Evolutionary conservation across 495 filamentous ascomycete species (phyloP), one percentile per base, ranked within the genome.

Genomic region (Aspergillus coremiiformis): DNA sequence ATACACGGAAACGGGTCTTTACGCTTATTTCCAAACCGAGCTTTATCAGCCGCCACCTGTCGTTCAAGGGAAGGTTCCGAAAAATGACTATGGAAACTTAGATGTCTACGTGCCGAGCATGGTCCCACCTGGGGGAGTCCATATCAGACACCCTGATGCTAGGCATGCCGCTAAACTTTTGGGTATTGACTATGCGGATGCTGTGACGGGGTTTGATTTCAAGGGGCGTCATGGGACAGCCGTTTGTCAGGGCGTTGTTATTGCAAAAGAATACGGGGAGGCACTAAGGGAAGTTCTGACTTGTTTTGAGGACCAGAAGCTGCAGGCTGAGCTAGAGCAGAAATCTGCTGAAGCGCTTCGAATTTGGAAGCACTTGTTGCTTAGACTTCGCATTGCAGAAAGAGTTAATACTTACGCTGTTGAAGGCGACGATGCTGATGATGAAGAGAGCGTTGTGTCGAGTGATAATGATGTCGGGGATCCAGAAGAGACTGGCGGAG

Each of bases 81-180:
- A 84, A 54, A 99, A 99, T 57, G 76, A 71, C 8, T 99, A 83
- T 60, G 88, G 87, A 0, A 99, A 99, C 57, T 60, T 97, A 37
- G 93, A 97, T 62, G 60, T 97, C 21, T 97, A 92, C 62, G 88
- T 93, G 9, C 86, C 91, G 1, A 89, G 82, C 54, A 99, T 99
- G 93, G 74, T 96, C 7, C 93, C 93, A 0, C 65, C 75, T 12
- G 94, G 93, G 12, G 93, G 84, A 1, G 74, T 77, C 32, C 88
- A 99, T 63, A 72, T 90, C 46, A 70, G 64, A 41, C 77, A 85
- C 58, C 75, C 82, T 22, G 75, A 84, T 29, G 84, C 87, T n/a
- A 72, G 77, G 5, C 77, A 77, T 32, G 90, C 91, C 0, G 89
- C 89, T 19, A 80, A 77, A 47, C 72, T 94, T 7, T 61, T 96